Base-by-base conservation (phyloP, 2,329 filamentous ascomycete species). In the Talaromyces sp. region DNA sequence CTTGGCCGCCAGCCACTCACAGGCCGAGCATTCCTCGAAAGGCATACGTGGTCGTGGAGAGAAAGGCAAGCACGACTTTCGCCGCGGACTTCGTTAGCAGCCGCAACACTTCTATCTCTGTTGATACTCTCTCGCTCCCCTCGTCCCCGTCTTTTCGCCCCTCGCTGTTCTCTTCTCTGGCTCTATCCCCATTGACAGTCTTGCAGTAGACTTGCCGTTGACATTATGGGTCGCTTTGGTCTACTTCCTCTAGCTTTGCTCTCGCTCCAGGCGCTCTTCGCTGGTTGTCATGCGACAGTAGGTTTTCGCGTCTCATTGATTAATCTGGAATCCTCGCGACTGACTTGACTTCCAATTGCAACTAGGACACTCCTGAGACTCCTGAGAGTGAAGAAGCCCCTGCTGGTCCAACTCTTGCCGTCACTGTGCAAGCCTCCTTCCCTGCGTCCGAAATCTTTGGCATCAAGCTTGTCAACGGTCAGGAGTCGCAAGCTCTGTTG, bases 391-490 rank as follows among this genome's bases (percentile, higher is more conserved):
- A 88, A 68, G 82, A 83, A 66, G 83, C 88, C 62, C 81, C 80
- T 78, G 85, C 77, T 81, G 88, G 72, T 75, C 87, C 80, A 66
- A 82, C 78, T 63, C 73, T 86, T 62, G 80, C 80, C 61, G 81
- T 88, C 66, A 76, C 78, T 58, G 79, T 85, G 64, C 78, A 80
- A 56, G 80, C 84, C 61, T 80, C 81, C 35, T 88, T 88, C 76
- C 86, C 86, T 31, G 77, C 84, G 65, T 80, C 84, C 61, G 91
- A 96, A 80, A 88, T 96, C 77, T 95, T 97, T 69, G 95, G 93
- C 70, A 87, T 98, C 69, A 96, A 96, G 85, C 87, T 98, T 68
- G 85, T 98, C 81, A 99, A 99, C 75, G 91, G 92, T 71, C 88
- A 89, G 66, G 86, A 91, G 49, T 96, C 92, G 65, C 86, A 90